Base-by-base conservation (phyloP, 2,329 filamentous ascomycete genomes). In the Aspergillus tubingensis region DNA sequence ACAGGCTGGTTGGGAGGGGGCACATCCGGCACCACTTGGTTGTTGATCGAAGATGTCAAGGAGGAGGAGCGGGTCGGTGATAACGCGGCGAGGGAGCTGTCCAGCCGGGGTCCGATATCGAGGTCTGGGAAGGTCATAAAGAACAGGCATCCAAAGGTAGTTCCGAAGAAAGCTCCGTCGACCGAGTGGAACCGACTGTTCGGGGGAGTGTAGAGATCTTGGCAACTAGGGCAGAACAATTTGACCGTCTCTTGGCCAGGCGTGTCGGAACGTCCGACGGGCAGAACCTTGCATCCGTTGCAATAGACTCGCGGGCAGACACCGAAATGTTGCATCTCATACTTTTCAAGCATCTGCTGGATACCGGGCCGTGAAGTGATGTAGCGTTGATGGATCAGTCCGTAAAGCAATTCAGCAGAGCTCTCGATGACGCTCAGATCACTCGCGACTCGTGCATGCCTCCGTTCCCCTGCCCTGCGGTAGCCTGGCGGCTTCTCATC, bases 331-430 rank as follows among this genome's bases (percentile, higher is more conserved):
- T 93, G 91, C 52, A 96, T 85, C 77, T 98, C 94, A 81, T 98
- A 99, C 78, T 99, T 99, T 78, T 99, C 95, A 64, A 93, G 92
- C 95, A 99, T 99, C 76, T 97, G 93, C 79, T 98, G 94, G 71
- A 99, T 98, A 55, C 95, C 95, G 2, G 91, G 92, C 61, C 95
- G 86, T 23, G 93, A 97, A 72, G 93, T 98, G 79, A 99, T 98
- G 79, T 97, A 99, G 59, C 95, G 90, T 77, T 98, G 95, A 80
- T 99, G 95, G 77, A 99, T 99, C 61, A 99, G 86, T 43, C 95
- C 95, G 79, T 99, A 99, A 23, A 99, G 88, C 81, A 98, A 88
- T 81, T 99, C 95, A n/a, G 95, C 94, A 0, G 92, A 96, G 66
- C 91, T 96, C 80, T 99, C 95, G 72, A 99, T 96, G 66, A 97